These are phyloP conservation scores for Teratosphaeria gauchensis DNA, from an alignment of 2,329 filamentous ascomycete species.

Conservation along the genomic window DNA sequence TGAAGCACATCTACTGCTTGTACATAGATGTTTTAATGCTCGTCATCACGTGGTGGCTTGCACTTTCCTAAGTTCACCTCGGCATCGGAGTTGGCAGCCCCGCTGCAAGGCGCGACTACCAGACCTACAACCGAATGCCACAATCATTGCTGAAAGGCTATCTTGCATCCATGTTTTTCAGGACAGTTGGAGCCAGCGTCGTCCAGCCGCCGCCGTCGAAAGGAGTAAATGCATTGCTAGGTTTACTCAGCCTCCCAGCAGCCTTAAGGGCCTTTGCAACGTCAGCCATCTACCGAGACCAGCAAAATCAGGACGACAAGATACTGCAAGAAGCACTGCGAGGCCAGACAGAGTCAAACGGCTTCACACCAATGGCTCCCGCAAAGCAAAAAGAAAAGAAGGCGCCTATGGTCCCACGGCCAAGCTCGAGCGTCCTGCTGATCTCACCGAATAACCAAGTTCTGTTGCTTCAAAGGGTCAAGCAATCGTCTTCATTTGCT, in stretches of 20 bases:
- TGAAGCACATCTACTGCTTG: too few relatives aligned
- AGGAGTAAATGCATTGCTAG: background rate
- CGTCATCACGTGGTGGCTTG: background rate
- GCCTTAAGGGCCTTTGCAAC: slow-evolving; percentile 3
- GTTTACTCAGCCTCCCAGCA: slow-evolving; percentile 1
- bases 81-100: background rate
- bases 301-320: slow-evolving; percentile 5
- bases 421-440: slow-evolving; percentile 67
- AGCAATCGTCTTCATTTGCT: slow-evolving; percentile 73
- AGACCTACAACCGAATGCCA: background rate
- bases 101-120: background rate
- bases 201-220: background rate
- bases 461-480: slow-evolving; percentile 75
- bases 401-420: slow-evolving; percentile 42
- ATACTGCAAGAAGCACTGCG: slow-evolving; percentile 5
- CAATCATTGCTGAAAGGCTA: background rate
- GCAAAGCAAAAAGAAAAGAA: slow-evolving; percentile 24
- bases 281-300: background rate
- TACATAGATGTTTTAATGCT: too few relatives aligned
- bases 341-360: slow-evolving; percentile 9
- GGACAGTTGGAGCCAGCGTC: background rate
- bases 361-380: slow-evolving; percentile 10
- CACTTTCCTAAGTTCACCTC: background rate
- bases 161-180: background rate
- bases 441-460: slow-evolving; percentile 81